phyloP scores from a whole-genome alignment of 306 rosid genomes.

The Cicer judaicum region DNA sequence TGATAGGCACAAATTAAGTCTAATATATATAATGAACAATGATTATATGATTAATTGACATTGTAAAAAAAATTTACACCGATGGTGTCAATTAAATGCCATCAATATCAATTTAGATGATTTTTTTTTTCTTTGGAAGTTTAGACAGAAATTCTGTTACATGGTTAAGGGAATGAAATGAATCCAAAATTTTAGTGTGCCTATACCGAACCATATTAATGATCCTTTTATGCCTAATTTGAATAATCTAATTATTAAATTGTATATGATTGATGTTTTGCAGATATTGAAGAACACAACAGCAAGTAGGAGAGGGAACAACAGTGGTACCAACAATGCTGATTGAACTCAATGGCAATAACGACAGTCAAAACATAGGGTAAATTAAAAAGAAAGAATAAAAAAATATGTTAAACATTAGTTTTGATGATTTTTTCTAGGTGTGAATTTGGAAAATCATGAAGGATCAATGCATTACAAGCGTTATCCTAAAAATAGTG shows the following conservation, averaged over 20 bases:
- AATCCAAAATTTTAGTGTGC: neutral
- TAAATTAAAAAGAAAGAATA: neutral
- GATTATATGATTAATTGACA: too few relatives aligned
- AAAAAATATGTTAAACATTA: constrained; percentile 3
- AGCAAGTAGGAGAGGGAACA: constrained; percentile 80
- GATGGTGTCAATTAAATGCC: too few relatives aligned
- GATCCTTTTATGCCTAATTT: neutral
- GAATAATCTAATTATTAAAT: neutral
- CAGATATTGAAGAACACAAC: constrained; percentile 98
- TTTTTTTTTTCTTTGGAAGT: neutral
- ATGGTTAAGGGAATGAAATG: neutral
- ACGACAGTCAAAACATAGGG: neutral
- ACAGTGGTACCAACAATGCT: constrained; percentile 49
- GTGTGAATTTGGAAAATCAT: constrained; percentile 33
- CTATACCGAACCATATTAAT: too few relatives aligned
- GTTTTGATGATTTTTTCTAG: constrained; percentile 45
- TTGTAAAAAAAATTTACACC: too few relatives aligned
- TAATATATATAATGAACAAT: too few relatives aligned
- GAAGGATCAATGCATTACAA: constrained; percentile 29
- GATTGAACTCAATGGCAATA: constrained; percentile 42
- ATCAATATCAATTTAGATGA: neutral
- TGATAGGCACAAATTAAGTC: too few relatives aligned
- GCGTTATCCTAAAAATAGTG: constrained; percentile 25
- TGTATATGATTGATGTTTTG: constrained; percentile 28
- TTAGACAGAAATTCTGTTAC: neutral